Evolutionary conservation across 2,329 filamentous ascomycete species (phyloP), one percentile per base, ranked within the genome.

Genomic region (Rhynchosporium agropyri): DNA sequence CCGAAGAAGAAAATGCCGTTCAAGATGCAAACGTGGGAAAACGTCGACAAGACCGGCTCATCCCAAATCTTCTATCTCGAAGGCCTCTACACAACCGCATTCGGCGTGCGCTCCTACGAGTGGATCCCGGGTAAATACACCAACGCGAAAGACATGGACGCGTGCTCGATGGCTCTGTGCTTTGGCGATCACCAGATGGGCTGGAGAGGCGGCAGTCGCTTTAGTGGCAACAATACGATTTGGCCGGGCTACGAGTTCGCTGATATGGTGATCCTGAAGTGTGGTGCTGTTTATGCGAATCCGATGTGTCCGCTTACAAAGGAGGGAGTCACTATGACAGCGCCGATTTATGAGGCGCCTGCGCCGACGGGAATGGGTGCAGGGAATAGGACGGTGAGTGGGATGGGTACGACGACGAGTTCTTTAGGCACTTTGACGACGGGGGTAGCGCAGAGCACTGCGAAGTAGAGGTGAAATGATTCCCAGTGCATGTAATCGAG

Each of bases 211-310:
- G 20, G 28, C 9, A 38, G 31, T 20, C 9, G 38, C 2, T 13
- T 15, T 31, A 15, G 13, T 1, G 31, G 9, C 3, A 8, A 20
- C 1, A 53, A 53, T 53, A 7, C 3, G 31, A 20, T 13, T 6
- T 53, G 49, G 49, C 5, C 36, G 49, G 49, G 49, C 7, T 53
- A 53, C 26, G 49, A 53, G 13, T 53, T n/a, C 26, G 49, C 31
- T 5, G 49, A 53, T 26, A 53, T 33, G 31, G 49, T 53, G 31
- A 4, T 53, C 7, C 15, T 53, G 29, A 53, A 31, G 31, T 53
- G 49, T 53, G 49, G 49, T 13, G 12, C 9, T 6, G 49, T 53
- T 20, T 53, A 36, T 38, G 49, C 49, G 49, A 33, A 53, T 53
- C 49, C 49, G 5, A 10, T 31, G 31, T 53, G 49, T 53, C 49